Conservation (phyloP, 495 filamentous ascomycete genomes). For the Chlorociboria aeruginascens region DNA sequence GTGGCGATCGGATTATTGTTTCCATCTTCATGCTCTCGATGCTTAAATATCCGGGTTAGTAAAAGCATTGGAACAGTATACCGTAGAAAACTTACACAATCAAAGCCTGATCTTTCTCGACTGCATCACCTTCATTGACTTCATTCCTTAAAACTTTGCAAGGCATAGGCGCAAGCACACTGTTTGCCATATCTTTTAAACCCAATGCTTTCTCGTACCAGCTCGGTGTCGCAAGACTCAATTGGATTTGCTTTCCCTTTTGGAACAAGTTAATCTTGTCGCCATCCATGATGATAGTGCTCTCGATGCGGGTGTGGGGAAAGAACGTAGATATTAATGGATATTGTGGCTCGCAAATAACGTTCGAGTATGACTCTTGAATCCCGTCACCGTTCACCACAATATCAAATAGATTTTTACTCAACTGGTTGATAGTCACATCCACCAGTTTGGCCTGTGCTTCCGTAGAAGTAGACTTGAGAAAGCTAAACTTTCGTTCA, state of each 20-base stretch:
- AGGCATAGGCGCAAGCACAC: conserved; percentile 76
- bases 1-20: conserved; percentile 85
- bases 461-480: conserved; percentile 19
- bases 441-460: conserved; percentile 30
- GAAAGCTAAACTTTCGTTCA: conserved; percentile 43
- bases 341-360: conserved; percentile 26
- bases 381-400: conserved; percentile 38
- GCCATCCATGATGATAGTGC: conserved; percentile 50
- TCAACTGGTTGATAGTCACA: conserved; percentile 55
- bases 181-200: conserved; percentile 65
- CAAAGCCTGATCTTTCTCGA: conserved; percentile 76
- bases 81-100: conserved; percentile 51
- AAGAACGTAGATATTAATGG: conserved; percentile 46
- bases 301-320: conserved; percentile 67
- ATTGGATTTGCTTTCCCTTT: conserved; percentile 61
- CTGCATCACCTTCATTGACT: conserved; percentile 61
- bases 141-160: conserved; percentile 70
- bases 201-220: conserved; percentile 86
- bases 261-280: conserved; percentile 73
- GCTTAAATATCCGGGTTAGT: conserved; percentile 10
- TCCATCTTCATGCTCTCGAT: conserved; percentile 99
- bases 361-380: conserved; percentile 28
- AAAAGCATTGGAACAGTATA: neutral
- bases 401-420: conserved; percentile 50
- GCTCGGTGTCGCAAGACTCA: conserved; percentile 51